Conservation (phyloP, 2,329 filamentous ascomycete genomes). For the Hawksworthiomyces lignivorus region DNA sequence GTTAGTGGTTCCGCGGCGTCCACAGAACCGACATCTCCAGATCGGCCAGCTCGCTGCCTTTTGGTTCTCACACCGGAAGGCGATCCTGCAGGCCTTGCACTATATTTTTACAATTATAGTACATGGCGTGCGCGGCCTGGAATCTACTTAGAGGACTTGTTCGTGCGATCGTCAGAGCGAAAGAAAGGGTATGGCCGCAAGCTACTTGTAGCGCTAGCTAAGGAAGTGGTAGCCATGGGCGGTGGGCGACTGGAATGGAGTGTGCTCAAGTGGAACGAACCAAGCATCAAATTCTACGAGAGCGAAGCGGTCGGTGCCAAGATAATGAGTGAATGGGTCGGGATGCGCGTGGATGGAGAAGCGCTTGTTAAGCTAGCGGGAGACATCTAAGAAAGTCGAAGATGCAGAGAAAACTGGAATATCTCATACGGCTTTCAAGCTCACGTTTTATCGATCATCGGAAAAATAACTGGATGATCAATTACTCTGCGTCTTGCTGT, state of each 20-base stretch:
- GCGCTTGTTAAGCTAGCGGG: slow-evolving; percentile 52
- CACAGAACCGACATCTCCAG: slow-evolving; percentile 46
- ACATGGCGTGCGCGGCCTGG: slow-evolving; percentile 85
- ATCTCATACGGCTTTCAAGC: too few species aligned
- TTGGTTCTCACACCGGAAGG: slow-evolving; percentile 49
- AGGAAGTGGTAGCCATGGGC: slow-evolving; percentile 63
- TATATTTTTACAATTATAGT: slow-evolving; percentile 94
- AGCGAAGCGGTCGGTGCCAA: slow-evolving; percentile 60
- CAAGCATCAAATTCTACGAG: slow-evolving; percentile 81
- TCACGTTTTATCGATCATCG: too few species aligned
- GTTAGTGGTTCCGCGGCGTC: slow-evolving; percentile 26
- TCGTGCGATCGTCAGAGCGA: slow-evolving; percentile 62
- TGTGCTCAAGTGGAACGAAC: slow-evolving; percentile 89
- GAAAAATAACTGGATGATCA: not conserved
- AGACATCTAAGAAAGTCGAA: too few species aligned
- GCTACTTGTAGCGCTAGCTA: slow-evolving; percentile 69
- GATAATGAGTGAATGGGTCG: slow-evolving; percentile 64
- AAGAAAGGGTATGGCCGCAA: slow-evolving; percentile 72
- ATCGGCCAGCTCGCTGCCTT: slow-evolving; percentile 67
- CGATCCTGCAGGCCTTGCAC: slow-evolving; percentile 62
- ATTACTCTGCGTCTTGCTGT: not conserved
- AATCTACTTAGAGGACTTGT: slow-evolving; percentile 93
- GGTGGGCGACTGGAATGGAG: slow-evolving; percentile 81
- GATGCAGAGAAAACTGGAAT: too few species aligned
- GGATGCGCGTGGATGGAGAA: slow-evolving; percentile 65